Conservation (phyloP, 1,139 yeast species). For the Blastobotrys elegans region DNA sequence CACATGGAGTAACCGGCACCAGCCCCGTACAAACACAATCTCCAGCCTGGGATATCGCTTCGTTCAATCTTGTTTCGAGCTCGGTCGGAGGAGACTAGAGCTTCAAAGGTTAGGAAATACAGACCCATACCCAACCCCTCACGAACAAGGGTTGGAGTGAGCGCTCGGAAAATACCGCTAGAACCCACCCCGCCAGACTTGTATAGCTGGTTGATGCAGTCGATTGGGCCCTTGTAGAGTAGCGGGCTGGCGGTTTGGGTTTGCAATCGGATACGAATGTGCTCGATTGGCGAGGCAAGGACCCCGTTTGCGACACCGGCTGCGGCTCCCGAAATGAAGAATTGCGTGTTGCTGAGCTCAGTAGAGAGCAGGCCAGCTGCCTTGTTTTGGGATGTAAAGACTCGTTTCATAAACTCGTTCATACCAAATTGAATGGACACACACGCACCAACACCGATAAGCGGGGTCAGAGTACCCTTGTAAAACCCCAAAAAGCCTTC, state of each 20-base stretch:
- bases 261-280: slow-evolving; percentile 83
- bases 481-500: slow-evolving; percentile 83
- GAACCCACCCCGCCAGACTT: slow-evolving; percentile 45
- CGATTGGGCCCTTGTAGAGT: slow-evolving; percentile 71
- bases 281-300: slow-evolving; percentile 88
- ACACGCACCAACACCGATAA: slow-evolving; percentile 92
- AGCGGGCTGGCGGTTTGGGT: slow-evolving; percentile 55
- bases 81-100: slow-evolving; percentile 64
- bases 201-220: slow-evolving; percentile 61
- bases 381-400: slow-evolving; percentile 43
- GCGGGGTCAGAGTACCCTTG: slow-evolving; percentile 82
- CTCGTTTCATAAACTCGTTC: slow-evolving; percentile 88
- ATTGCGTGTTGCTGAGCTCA: slow-evolving; percentile 48
- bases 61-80: slow-evolving; percentile 43
- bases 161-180: slow-evolving; percentile 66
- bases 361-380: slow-evolving; percentile 38
- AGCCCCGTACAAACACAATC: slow-evolving; percentile 77
- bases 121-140: slow-evolving; percentile 86
- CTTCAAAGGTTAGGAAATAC: slow-evolving; percentile 85
- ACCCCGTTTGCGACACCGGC: slow-evolving; percentile 89
- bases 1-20: slow-evolving; percentile 83
- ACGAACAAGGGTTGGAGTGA: slow-evolving; percentile 73
- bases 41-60: slow-evolving; percentile 76
- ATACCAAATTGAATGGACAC: slow-evolving; percentile 84
- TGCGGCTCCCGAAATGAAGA: slow-evolving; percentile 74